Base-by-base conservation (phyloP, 2,329 filamentous ascomycete species). In the Penicillium sp. region DNA sequence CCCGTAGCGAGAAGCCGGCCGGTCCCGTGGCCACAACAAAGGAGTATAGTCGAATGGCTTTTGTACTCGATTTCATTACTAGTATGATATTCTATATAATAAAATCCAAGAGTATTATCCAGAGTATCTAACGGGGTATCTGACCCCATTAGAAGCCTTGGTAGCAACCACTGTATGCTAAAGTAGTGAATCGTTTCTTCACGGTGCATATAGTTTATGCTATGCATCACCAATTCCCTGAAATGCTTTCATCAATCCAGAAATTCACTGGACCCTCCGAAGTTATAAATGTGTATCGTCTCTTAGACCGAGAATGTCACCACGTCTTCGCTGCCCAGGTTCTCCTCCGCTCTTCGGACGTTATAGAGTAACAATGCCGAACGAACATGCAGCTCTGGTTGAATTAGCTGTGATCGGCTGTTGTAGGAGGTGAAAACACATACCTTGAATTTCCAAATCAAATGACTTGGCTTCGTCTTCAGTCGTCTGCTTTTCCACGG, bases 391-490 rank as follows among this genome's bases (percentile, higher is more conserved):
- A 42, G 15, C 10, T 42, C 39, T 42, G 23, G 9, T 29, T 27
- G 3, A 42, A 29, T 42, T 20, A 42, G 39, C 24, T 9, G 9
- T 17, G 13, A 29, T 27, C 24, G 6, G 5, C 17, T 42, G n/a
- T 5, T 4, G 10, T 18, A 7, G 2, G 3, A n/a, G 29, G 3
- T 18, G n/a, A 24, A 17, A 2, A 24, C 13, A 29, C 17, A 4
- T 18, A 42, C 39, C 39, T 29, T n/a, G 39, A 13, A 42, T 42
- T 21, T 42, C 39, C 39, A 42, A 30, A 29, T 42, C 39, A 17
- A 42, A 42, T 29, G 23, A 20, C 12, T 42, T 42, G 24, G 24
- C 24, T 18, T 42, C 39, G 13, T 42, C 39, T 20, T 42, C 39
- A 10, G 26, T 29, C 17, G 23, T 24, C 8, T 15, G 7, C 36